A percentile compares a stretch with the other conserved stretches of the same genome.
phyloP scores from a whole-genome alignment of 2,329 filamentous ascomycete species.

The Ciborinia camelliae region DNA sequence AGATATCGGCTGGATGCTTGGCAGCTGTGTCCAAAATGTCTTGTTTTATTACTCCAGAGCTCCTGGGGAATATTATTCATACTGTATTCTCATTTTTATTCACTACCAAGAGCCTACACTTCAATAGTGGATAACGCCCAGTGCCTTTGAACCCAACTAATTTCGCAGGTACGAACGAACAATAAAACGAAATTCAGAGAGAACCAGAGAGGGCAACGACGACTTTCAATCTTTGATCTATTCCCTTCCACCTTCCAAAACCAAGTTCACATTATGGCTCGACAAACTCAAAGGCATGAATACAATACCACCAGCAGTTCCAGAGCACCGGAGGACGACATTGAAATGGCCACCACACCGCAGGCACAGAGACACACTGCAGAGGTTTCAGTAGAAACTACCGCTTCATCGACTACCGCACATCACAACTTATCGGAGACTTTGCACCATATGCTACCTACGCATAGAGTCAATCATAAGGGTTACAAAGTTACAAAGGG shows the following conservation, averaged over 20 bases:
- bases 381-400: constrained; percentile 17
- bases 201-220: background rate
- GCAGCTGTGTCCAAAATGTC: constrained; percentile 14
- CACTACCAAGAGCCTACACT: background rate
- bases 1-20: constrained; percentile 14
- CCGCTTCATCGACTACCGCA: constrained; percentile 2
- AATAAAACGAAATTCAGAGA: background rate
- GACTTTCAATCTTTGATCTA: background rate
- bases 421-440: constrained; percentile 15
- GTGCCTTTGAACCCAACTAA: background rate
- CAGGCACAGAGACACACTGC: constrained; percentile 1
- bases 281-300: background rate
- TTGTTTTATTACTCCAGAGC: background rate
- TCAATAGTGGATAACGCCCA: background rate
- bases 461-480: constrained; percentile 24
- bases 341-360: constrained; percentile 18
- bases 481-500: constrained; percentile 36
- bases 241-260: background rate
- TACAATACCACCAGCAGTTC: background rate
- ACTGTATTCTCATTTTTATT: background rate
- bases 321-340: constrained; percentile 3
- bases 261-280: constrained; percentile 6
- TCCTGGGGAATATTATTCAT: constrained; percentile 1
- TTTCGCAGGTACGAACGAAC: constrained; percentile 9
- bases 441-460: constrained; percentile 14